Evolutionary conservation across 352 stramenopile species (phyloP).

Genomic region (Paralagenidium karlingii): DNA sequence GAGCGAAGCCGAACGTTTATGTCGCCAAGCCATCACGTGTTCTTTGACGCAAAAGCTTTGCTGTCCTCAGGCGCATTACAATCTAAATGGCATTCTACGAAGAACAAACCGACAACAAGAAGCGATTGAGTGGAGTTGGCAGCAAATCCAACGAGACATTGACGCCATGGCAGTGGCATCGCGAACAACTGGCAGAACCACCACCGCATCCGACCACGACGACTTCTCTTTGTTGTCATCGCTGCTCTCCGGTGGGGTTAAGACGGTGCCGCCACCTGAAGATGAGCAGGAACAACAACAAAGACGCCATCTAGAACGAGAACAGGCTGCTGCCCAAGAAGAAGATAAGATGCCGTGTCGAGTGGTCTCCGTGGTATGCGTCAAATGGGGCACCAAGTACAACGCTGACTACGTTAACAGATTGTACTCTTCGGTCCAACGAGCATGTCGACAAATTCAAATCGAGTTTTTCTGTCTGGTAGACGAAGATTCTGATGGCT

Average conservation of each 20-base stretch:
- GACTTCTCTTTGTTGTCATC: neutral
- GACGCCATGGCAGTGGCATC: no score
- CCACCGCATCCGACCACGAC: no score
- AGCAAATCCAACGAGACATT: conserved; percentile 1
- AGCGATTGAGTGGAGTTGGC: conserved; percentile 31
- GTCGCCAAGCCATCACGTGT: conserved; percentile 15
- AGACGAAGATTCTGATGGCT: conserved; percentile 29
- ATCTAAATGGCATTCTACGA: conserved; percentile 46
- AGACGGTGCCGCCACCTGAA: neutral
- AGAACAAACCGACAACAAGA: conserved; percentile 28
- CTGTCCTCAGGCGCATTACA: conserved; percentile 34
- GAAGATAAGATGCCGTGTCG: no score
- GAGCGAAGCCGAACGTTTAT: conserved; percentile 20
- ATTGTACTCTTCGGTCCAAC: conserved; percentile 24
- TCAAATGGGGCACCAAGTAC: conserved; percentile 83
- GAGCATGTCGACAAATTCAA: conserved; percentile 9
- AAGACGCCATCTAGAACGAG: neutral
- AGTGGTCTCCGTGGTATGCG: conserved; percentile 61
- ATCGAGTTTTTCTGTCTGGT: conserved; percentile 59
- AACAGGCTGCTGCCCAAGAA: neutral
- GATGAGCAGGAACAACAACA: neutral
- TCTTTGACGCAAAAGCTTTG: conserved; percentile 6
- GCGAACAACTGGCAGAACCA: no score
- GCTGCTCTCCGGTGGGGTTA: neutral
- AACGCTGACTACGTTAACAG: conserved; percentile 71